These are phyloP conservation scores for Verticillium nubilum DNA, from an alignment of 2,329 filamentous ascomycete genomes.

Conservation along the genomic window DNA sequence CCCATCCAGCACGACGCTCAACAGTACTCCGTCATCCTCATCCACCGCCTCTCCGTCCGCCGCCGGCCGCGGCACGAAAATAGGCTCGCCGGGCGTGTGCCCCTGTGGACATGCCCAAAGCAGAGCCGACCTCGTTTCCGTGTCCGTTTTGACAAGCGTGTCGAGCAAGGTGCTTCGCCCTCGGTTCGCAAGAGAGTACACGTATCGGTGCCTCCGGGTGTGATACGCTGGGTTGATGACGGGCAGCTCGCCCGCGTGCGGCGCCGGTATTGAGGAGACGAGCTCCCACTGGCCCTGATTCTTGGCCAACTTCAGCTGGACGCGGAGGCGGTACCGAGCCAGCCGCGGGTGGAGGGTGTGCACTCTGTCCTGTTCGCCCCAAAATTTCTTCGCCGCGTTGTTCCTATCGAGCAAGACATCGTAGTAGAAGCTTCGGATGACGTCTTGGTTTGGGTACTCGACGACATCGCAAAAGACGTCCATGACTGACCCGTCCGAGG, in stretches of 20 bases:
- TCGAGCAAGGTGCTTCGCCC: conserved; percentile 58
- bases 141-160: conserved; percentile 60
- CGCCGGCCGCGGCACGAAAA: conserved; percentile 50
- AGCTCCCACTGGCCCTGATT: conserved; percentile 22
- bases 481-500: conserved; percentile 18
- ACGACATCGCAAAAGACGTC: conserved; percentile 62
- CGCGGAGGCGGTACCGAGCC: conserved; percentile 35
- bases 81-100: conserved; percentile 64
- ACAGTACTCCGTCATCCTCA: conserved; percentile 59
- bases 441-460: conserved; percentile 57
- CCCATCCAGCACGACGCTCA: conserved; percentile 62
- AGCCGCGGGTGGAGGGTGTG: conserved; percentile 31
- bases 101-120: conserved; percentile 53
- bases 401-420: conserved; percentile 55
- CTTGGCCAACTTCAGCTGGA: conserved; percentile 18
- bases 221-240: conserved; percentile 56
- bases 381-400: conserved; percentile 36
- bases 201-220: conserved; percentile 50
- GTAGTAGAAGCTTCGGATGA: conserved; percentile 65
- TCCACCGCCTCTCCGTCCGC: conserved; percentile 27
- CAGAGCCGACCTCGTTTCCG: conserved; percentile 41
- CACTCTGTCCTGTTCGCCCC: conserved; percentile 31
- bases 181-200: conserved; percentile 52
- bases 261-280: conserved; percentile 38
- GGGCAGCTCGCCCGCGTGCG: conserved; percentile 58